Conservation (phyloP, 1,139 yeast genomes). For the Suhomyces terraborum region DNA sequence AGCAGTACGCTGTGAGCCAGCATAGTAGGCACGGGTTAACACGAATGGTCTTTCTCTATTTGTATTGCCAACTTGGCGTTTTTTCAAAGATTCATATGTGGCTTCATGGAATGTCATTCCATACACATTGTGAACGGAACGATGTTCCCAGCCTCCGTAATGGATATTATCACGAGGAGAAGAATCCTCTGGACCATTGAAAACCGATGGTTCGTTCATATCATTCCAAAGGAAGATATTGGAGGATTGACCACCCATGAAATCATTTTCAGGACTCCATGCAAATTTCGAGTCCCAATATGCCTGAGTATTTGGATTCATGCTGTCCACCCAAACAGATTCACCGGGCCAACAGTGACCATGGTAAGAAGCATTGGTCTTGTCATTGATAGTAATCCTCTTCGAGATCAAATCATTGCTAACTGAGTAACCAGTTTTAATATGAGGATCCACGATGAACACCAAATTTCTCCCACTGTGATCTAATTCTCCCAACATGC, state of each 20-base stretch:
- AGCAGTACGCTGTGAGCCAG: conserved; percentile 89
- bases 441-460: conserved; percentile 88
- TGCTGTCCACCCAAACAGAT: conserved; percentile 87
- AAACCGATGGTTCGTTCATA: conserved; percentile 97
- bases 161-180: conserved; percentile 82
- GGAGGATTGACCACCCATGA: conserved; percentile 50
- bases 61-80: conserved; percentile 45
- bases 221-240: conserved; percentile 94
- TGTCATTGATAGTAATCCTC: conserved; percentile 43
- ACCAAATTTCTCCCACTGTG: conserved; percentile 79
- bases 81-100: conserved; percentile 65
- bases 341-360: conserved; percentile 99
- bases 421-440: conserved; percentile 68
- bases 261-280: conserved; percentile 24
- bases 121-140: conserved; percentile 84
- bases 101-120: conserved; percentile 82
- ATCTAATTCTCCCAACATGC: conserved; percentile 65
- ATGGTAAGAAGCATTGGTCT: conserved; percentile 47
- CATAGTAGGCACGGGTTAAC: conserved; percentile 81
- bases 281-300: conserved; percentile 56
- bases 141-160: conserved; percentile 80
- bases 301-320: conserved; percentile 60
- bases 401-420: conserved; percentile 53
- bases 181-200: conserved; percentile 91
- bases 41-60: conserved; percentile 75